Conservation (phyloP, 1,139 yeast genomes). For the Candida freyschussii region DNA sequence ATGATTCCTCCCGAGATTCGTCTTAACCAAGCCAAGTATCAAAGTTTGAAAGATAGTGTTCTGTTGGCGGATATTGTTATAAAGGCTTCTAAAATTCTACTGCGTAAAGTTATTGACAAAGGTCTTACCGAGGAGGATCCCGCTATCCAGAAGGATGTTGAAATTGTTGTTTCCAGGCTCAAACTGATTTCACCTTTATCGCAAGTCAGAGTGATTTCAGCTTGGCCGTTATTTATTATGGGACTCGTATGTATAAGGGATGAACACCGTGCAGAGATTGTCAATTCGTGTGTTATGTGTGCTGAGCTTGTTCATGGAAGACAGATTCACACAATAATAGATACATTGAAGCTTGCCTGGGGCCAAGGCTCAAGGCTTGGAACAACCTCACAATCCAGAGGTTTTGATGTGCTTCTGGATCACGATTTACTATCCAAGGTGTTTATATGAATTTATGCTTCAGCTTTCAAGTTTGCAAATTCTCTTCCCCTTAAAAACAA, state of each 20-base stretch:
- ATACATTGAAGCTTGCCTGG: constrained; percentile 18
- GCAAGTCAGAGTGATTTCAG: constrained; percentile 11
- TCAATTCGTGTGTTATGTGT: constrained; percentile 4
- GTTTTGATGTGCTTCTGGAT: constrained; percentile 17
- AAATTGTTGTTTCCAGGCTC: constrained; percentile 5
- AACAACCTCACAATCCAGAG: constrained; percentile 8
- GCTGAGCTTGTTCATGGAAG: constrained; percentile 16
- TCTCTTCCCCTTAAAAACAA: too few relatives aligned
- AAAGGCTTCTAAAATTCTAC: constrained; percentile 16
- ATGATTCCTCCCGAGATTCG: constrained; percentile 16
- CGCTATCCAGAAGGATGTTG: constrained; percentile 15
- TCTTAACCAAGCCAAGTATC: constrained; percentile 11
- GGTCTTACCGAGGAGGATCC: constrained; percentile 7
- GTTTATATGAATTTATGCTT: too few relatives aligned
- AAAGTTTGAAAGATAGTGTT: constrained; percentile 16
- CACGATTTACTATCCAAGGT: constrained; percentile 9
- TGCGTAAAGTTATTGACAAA: constrained; percentile 14
- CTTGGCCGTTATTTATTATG: constrained; percentile 20
- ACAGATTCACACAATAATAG: constrained; percentile 10
- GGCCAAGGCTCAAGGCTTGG: constrained; percentile 8
- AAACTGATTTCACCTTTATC: constrained; percentile 6
- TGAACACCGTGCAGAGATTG: constrained; percentile 8
- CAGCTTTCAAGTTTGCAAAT: too few relatives aligned
- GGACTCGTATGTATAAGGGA: constrained; percentile 15
- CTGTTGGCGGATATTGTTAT: constrained; percentile 18